Evolutionary conservation across 257 asterid species (phyloP).

Genomic region (Forsythia suspensa): DNA sequence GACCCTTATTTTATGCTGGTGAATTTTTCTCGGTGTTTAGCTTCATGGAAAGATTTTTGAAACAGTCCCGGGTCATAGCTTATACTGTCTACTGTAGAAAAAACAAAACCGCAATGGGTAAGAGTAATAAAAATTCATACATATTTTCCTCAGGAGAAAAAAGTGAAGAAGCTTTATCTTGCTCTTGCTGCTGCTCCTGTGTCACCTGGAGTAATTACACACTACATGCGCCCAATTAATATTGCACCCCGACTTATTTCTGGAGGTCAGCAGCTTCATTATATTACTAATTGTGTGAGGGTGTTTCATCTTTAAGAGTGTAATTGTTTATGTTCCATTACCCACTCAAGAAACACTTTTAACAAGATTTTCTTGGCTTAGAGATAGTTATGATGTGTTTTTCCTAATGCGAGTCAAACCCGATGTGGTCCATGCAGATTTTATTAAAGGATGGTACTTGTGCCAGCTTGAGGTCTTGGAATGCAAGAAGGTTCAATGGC

Average conservation of each 20-base stretch:
- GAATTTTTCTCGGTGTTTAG: conserved; percentile 1
- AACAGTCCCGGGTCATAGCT: not conserved
- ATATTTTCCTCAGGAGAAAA: conserved; percentile 62
- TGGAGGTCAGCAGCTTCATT: conserved; percentile 47
- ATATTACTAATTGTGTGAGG: not conserved
- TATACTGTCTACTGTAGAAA: not conserved
- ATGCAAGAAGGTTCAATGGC: conserved; percentile 88
- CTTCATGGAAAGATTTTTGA: conserved; percentile 1
- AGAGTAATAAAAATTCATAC: conserved; percentile 7
- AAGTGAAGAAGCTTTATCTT: conserved; percentile 82
- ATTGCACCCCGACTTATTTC: conserved; percentile 82
- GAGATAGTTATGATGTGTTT: not conserved
- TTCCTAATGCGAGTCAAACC: not conserved
- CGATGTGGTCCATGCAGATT: conserved; percentile 49
- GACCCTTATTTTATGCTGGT: not conserved
- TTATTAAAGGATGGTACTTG: conserved; percentile 59
- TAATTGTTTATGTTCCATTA: not conserved
- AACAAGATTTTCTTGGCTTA: not conserved
- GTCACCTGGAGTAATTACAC: conserved; percentile 69
- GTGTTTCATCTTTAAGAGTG: not conserved
- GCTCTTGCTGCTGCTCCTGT: conserved; percentile 91
- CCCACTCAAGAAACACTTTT: not conserved
- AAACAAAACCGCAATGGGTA: not conserved
- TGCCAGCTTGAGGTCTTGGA: conserved; percentile 96
- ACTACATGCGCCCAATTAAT: conserved; percentile 90